These are phyloP conservation scores for Epichloe typhina DNA, from an alignment of 2,329 filamentous ascomycete species.

Conservation along the genomic window DNA sequence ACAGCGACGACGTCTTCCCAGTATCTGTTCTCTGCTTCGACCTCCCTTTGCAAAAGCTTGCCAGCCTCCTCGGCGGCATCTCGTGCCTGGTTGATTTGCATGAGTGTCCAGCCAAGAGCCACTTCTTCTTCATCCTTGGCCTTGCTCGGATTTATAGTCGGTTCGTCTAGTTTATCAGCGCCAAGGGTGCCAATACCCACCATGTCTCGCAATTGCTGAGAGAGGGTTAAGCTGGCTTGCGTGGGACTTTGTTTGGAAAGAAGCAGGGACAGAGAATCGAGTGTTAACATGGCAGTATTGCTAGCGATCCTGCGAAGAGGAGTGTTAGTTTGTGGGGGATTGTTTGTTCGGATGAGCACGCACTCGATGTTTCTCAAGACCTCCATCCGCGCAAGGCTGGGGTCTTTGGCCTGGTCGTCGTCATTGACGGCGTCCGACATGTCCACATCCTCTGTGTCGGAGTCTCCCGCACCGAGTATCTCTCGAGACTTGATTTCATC, in stretches of 20 bases:
- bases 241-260: slow-evolving; percentile 69
- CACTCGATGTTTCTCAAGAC: slow-evolving; percentile 47
- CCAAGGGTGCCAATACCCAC: slow-evolving; percentile 66
- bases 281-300: slow-evolving; percentile 52
- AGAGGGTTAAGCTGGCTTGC: slow-evolving; percentile 57
- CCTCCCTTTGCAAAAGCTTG: slow-evolving; percentile 59
- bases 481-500: slow-evolving; percentile 46
- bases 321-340: not conserved
- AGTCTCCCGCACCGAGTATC: slow-evolving; percentile 27
- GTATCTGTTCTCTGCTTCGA: slow-evolving; percentile 68
- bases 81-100: slow-evolving; percentile 62
- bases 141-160: slow-evolving; percentile 42
- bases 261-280: slow-evolving; percentile 74
- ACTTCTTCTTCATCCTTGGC: slow-evolving; percentile 43
- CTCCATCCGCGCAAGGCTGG: slow-evolving; percentile 41
- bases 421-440: slow-evolving; percentile 34
- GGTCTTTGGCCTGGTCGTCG: slow-evolving; percentile 30
- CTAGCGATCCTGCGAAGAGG: slow-evolving; percentile 18
- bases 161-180: slow-evolving; percentile 48
- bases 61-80: slow-evolving; percentile 63
- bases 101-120: slow-evolving; percentile 60
- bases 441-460: slow-evolving; percentile 31
- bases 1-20: slow-evolving; percentile 79
- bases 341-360: slow-evolving; percentile 9
- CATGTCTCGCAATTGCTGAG: slow-evolving; percentile 52